Base-by-base conservation (phyloP, 2,329 filamentous ascomycete genomes). In the Xylariaceae sp. region DNA sequence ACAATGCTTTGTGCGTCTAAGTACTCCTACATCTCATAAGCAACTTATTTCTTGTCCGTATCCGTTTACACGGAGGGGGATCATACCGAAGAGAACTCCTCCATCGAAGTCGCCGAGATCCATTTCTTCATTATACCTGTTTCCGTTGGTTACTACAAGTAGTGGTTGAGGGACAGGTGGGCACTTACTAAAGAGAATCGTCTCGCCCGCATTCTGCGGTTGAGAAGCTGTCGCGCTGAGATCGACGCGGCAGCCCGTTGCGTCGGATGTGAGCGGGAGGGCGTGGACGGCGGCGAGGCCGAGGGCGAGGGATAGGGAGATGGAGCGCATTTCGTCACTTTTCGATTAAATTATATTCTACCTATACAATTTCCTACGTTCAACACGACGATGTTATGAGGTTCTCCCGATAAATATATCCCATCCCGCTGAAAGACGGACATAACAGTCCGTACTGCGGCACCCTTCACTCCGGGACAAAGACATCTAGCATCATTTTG, bases 21-120 rank as follows among this genome's bases (percentile, higher is more conserved):
- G 37, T 54, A 64, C n/a, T 53, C 23, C 60, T 62, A 35, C 1
- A 17, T 8, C 57, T 34, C 10, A 53, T 56, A 10, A 61, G 61
- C 37, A 30, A 30, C 23, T 4, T 5, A 30, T 30, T 18, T 18
- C 17, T 18, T 18, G 17, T 2, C 17, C 17, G 17, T 18, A 18
- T 2, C 17, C 11, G 15, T 47, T 3, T 34, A 8, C 34, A 2
- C 9, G 42, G 15, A 15, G 2, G 2, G 23, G 17, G 2, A 17
- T 23, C 61, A 57, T 63, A 63, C 62, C 34, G 62, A 57, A 48
- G 62, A 62, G 45, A 62, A n/a, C 11, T 62, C 59, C 4, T 17
- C 6, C 10, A 56, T 10, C 15, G 34, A 5, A 5, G 62, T 57
- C 15, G 37, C 54, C 3, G 18, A 56, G 9, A 11, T 17, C 62